A percentile compares a stretch with the other conserved stretches of the same genome.
Conservation (phyloP, 768 basidiomycete genomes). For the Kondoa malvinella region DNA sequence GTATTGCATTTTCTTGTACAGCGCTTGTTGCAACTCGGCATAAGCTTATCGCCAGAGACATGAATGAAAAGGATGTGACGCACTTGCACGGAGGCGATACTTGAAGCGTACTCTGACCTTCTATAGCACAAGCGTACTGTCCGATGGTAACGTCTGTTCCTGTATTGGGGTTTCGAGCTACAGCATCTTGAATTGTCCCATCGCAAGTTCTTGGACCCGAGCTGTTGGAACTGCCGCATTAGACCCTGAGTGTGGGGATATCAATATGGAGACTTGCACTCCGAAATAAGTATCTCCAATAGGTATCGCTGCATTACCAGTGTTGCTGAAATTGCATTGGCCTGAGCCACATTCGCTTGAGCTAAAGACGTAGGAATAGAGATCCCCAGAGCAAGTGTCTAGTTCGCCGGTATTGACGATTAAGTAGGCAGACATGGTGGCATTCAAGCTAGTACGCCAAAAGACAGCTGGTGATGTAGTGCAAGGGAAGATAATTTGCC, state of each 20-base stretch:
- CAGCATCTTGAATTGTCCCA: background rate
- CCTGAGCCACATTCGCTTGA: background rate
- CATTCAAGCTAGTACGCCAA: too few species aligned
- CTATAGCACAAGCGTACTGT: constrained; percentile 1
- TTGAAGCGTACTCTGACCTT: background rate
- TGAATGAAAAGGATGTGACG: background rate
- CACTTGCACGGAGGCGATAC: background rate
- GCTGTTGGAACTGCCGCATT: background rate
- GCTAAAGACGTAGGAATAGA: background rate
- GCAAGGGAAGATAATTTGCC: too few species aligned
- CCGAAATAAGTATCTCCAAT: background rate
- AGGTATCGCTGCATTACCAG: constrained; percentile 2
- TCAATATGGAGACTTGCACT: background rate
- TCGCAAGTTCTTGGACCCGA: background rate
- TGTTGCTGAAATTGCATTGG: background rate
- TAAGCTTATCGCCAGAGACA: background rate
- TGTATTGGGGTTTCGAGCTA: background rate
- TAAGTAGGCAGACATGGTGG: background rate
- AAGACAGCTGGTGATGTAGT: too few species aligned
- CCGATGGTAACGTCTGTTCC: background rate
- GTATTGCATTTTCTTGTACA: background rate
- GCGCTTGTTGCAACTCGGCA: background rate
- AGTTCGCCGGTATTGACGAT: background rate
- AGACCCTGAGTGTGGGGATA: background rate
- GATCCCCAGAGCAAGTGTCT: background rate